Evolutionary conservation across 1,139 yeast species (phyloP), one percentile per base, ranked within the genome.

Genomic region (Sugiyamaella castrensis): DNA sequence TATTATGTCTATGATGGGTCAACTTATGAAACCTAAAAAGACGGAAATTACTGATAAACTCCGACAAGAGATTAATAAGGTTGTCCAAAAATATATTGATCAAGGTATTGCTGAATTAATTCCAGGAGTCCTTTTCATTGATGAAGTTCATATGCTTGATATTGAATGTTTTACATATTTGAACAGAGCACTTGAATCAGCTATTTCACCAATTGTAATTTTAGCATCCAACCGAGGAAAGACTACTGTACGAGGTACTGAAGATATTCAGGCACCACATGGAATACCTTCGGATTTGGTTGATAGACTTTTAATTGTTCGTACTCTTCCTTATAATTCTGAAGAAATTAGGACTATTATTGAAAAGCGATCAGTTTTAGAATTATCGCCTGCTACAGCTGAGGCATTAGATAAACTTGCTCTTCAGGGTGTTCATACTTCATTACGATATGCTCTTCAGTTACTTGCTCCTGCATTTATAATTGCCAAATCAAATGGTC

Each of bases 121-220:
- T 52, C 99, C 99, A 1, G 99, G 99, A 19, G 98, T 94, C 10
- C 75, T 94, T 61, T 94, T 94, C 70, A 88, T 94, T 62, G 99
- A 94, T 71, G 99, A 94, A 71, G 98, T 91, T 47, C 98, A 94
- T 71, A 94, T 94, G 98, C 80, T 94, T 58, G 99, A 94, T 68
- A 87, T 94, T 62, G 99, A 94, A 71, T 85, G 97, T 67, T 94
- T 92, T 65, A 86, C 98, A 26, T 94, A 87, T 68, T 81, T 94
- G 64, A 94, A 94, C 73, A 80, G 95, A 58, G 98, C 98, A 6
- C 76, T 92, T 55, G 98, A 92, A 71, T 83, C 94, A 35, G 70
- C 84, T 16, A 88, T 92, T 66, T 95, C 98, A 2, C 98, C 98
- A 41, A 80, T 92, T 51, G 98, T 92, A 40, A 91, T 92, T 3